A percentile compares a stretch with the other conserved stretches of the same genome.
phyloP scores from a whole-genome alignment of 2,329 filamentous ascomycete genomes.

The Botryotinia narcissicola region DNA sequence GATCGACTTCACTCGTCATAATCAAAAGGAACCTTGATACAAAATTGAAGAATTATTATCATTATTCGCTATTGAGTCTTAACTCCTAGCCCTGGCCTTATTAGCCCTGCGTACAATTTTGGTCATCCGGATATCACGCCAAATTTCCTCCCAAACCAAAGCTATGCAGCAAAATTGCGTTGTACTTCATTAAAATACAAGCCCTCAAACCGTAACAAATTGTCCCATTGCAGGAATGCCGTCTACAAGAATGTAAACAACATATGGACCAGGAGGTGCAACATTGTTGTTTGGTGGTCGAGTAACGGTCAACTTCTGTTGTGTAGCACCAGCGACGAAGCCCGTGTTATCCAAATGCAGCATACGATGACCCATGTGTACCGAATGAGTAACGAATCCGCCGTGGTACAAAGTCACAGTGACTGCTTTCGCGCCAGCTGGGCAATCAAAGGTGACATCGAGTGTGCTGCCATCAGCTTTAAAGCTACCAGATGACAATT shows the following conservation, averaged over 20 bases:
- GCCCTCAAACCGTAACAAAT: slow-evolving; percentile 31
- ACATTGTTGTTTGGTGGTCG: slow-evolving; percentile 55
- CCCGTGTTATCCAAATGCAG: slow-evolving; percentile 50
- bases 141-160: slow-evolving; percentile 9
- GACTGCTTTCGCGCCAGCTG: slow-evolving; percentile 43
- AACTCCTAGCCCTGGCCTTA: slow-evolving; percentile 4
- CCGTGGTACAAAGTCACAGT: slow-evolving; percentile 56
- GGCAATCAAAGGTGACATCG: slow-evolving; percentile 47
- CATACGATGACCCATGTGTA: slow-evolving; percentile 62
- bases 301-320: slow-evolving; percentile 49
- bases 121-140: slow-evolving; percentile 1
- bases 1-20: neutral
- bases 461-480: slow-evolving; percentile 45
- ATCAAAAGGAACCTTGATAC: neutral
- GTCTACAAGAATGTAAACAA: slow-evolving; percentile 53
- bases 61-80: slow-evolving; percentile 16
- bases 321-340: slow-evolving; percentile 43
- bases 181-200: neutral
- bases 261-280: slow-evolving; percentile 58
- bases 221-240: slow-evolving; percentile 37
- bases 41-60: slow-evolving; percentile 14
- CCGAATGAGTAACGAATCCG: slow-evolving; percentile 58
- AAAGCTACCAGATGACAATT: slow-evolving; percentile 46
- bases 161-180: neutral
- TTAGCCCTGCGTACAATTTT: slow-evolving; percentile 12